Evolutionary conservation across 306 rosid genomes (phyloP).

Genomic region (Lupinus albus): DNA sequence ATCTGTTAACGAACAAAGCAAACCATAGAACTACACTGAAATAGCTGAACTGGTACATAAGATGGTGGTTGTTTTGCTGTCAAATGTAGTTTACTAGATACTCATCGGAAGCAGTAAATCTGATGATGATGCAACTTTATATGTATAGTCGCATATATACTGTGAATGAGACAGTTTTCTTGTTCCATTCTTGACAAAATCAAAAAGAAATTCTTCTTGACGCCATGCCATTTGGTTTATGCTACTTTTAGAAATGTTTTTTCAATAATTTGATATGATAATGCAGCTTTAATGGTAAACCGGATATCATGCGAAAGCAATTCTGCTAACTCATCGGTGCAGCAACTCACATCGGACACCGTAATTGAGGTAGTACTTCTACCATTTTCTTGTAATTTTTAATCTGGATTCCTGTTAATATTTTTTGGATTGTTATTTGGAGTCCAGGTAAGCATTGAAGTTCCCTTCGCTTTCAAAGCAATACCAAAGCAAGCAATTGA

Average conservation of each 20-base stretch:
- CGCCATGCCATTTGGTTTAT: constrained; percentile 62
- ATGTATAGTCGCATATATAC: neutral
- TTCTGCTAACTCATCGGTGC: constrained; percentile 49
- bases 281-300: constrained; percentile 97
- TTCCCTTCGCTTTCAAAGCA: constrained; percentile 76
- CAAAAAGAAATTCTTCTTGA: constrained; percentile 38
- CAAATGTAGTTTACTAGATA: no score
- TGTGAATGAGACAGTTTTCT: neutral
- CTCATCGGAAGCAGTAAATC: constrained; percentile 15
- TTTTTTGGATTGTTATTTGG: constrained; percentile 40
- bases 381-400: constrained; percentile 17
- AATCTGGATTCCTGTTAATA: neutral
- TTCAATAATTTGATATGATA: constrained; percentile 70
- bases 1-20: no score
- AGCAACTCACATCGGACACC: constrained; percentile 78
- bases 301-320: constrained; percentile 69
- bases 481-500: constrained; percentile 87
- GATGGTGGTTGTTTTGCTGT: no score
- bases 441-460: constrained; percentile 78
- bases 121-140: constrained; percentile 4
- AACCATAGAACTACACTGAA: no score
- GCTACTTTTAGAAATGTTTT: constrained; percentile 69
- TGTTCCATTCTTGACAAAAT: constrained; percentile 12
- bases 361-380: constrained; percentile 70
- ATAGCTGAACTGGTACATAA: no score